A percentile compares a stretch with the other conserved stretches of the same genome.
Evolutionary conservation across 768 basidiomycete genomes (phyloP).

Genomic region (Clavulina sp.): DNA sequence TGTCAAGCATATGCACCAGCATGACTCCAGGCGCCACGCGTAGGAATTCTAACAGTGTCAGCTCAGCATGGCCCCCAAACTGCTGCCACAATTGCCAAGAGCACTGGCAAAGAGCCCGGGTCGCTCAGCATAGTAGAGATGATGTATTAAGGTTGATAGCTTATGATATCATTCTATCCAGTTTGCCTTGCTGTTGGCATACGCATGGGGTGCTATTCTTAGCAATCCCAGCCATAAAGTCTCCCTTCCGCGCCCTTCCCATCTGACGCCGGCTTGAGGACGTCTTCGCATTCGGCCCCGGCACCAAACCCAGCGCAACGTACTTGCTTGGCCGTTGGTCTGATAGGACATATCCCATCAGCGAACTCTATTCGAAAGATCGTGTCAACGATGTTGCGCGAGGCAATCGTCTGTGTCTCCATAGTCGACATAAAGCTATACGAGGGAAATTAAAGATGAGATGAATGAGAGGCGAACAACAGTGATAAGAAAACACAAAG

Average conservation of each 20-base stretch:
- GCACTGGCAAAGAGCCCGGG: too few species aligned
- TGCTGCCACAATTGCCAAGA: too few species aligned
- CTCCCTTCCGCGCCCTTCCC: not conserved
- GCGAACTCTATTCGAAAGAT: not conserved
- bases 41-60: too few species aligned
- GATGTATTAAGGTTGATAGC: too few species aligned
- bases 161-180: too few species aligned
- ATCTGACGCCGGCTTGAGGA: not conserved
- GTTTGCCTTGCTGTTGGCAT: too few species aligned
- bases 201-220: too few species aligned
- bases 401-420: not conserved
- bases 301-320: conserved; percentile 3
- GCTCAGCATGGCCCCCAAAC: too few species aligned
- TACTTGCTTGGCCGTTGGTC: too few species aligned
- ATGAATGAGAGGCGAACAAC: not conserved
- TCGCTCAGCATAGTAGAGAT: too few species aligned
- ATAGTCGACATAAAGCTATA: not conserved
- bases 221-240: not conserved
- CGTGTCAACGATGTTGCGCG: not conserved
- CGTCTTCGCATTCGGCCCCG: not conserved
- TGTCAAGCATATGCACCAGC: too few species aligned
- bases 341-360: not conserved
- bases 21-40: too few species aligned
- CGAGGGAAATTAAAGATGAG: not conserved
- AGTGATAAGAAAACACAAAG: not conserved